Evolutionary conservation across 2,329 filamentous ascomycete genomes (phyloP).

Genomic region (Xylaria sp.): DNA sequence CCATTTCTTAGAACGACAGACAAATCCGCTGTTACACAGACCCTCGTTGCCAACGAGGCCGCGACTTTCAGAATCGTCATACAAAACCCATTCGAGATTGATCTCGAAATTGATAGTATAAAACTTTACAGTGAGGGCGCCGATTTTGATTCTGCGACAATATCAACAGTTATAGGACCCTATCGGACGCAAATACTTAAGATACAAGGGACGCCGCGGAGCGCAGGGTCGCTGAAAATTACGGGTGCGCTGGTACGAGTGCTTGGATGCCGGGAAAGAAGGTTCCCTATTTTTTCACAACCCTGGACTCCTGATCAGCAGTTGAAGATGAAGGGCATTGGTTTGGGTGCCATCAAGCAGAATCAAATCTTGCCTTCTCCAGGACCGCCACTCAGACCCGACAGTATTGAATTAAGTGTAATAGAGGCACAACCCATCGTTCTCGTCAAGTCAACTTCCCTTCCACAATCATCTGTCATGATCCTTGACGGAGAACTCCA

Average conservation of each 20-base stretch:
- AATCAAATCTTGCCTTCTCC: slow-evolving; percentile 55
- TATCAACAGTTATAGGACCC: slow-evolving; percentile 78
- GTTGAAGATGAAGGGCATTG: slow-evolving; percentile 80
- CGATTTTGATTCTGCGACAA: slow-evolving; percentile 73
- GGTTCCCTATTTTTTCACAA: slow-evolving; percentile 84
- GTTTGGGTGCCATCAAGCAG: slow-evolving; percentile 68
- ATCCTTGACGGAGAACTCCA: slow-evolving; percentile 89
- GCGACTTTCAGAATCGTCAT: slow-evolving; percentile 84
- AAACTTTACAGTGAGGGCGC: slow-evolving; percentile 78
- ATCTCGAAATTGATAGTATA: slow-evolving; percentile 87
- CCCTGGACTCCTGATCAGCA: slow-evolving; percentile 78
- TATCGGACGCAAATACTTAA: slow-evolving; percentile 84
- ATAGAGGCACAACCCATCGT: slow-evolving; percentile 84
- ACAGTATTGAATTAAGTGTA: slow-evolving; percentile 74
- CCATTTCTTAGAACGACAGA: slow-evolving; percentile 80
- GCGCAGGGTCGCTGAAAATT: slow-evolving; percentile 76
- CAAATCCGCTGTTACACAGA: slow-evolving; percentile 69
- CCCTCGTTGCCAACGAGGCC: slow-evolving; percentile 82
- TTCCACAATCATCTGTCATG: slow-evolving; percentile 89
- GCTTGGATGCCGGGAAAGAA: slow-evolving; percentile 81
- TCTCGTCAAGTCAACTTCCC: slow-evolving; percentile 77
- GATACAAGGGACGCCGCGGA: slow-evolving; percentile 74
- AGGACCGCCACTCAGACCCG: slow-evolving; percentile 58
- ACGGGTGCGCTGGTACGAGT: slow-evolving; percentile 84
- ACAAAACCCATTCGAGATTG: slow-evolving; percentile 94